Conservation (phyloP, 352 stramenopile genomes). For the Phytophthora pseudosyringae region DNA sequence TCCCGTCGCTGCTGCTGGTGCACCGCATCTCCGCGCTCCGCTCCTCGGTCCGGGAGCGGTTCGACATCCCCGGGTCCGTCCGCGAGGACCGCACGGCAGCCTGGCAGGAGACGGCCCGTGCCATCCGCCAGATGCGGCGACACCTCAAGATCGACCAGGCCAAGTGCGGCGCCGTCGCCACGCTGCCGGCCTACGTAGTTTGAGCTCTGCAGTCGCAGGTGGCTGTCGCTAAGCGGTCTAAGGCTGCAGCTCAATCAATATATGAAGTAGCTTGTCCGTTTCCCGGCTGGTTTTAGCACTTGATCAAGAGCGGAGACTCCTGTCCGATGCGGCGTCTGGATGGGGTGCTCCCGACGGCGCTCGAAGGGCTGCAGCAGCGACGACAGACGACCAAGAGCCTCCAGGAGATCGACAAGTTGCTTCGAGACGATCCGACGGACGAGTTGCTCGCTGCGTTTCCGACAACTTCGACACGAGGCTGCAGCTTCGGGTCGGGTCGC, state of each 20-base stretch:
- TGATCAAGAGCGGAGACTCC: background rate
- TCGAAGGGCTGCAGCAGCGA: constrained; percentile 30
- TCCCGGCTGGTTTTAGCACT: constrained; percentile 5
- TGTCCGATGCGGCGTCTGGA: constrained; percentile 22
- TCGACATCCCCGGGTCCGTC: constrained; percentile 42
- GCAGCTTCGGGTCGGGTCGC: constrained; percentile 34
- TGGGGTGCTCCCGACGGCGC: constrained; percentile 25
- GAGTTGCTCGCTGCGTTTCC: background rate
- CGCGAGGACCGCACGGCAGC: constrained; percentile 43
- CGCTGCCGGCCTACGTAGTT: constrained; percentile 41
- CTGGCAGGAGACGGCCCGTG: constrained; percentile 40
- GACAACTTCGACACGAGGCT: constrained; percentile 4
- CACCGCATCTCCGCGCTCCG: constrained; percentile 34
- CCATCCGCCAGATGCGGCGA: constrained; percentile 43
- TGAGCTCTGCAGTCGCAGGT: constrained; percentile 10
- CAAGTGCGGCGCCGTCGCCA: constrained; percentile 24
- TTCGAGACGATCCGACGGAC: constrained; percentile 17
- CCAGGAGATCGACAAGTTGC: constrained; percentile 36
- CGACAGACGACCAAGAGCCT: constrained; percentile 29
- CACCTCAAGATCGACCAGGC: constrained; percentile 44
- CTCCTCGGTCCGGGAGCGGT: constrained; percentile 27
- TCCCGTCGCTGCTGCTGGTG: constrained; percentile 33
- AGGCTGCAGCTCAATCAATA: constrained; percentile 15
- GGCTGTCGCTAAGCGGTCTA: too few species aligned
- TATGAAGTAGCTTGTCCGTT: constrained; percentile 18